Percentiles rank a stretch among this genome's conserved stretches.
Evolutionary conservation across 2,329 filamentous ascomycete species (phyloP).

Genomic region (Clathrospora elynae): DNA sequence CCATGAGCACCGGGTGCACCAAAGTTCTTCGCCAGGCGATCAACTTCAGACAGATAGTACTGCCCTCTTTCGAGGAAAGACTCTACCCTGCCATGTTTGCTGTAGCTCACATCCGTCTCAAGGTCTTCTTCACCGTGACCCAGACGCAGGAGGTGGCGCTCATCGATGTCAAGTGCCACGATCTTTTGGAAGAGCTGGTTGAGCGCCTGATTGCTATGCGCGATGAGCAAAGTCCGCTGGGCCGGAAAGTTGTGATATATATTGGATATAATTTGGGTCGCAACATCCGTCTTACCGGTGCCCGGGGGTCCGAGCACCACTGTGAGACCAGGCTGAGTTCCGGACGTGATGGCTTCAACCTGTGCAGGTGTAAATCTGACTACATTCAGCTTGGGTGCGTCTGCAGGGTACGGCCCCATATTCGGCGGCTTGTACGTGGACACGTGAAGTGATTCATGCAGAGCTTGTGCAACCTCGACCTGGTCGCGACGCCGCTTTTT

Average conservation of each 20-base stretch:
- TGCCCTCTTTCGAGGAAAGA: slow-evolving; percentile 90
- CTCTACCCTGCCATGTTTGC: slow-evolving; percentile 92
- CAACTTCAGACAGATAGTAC: slow-evolving; percentile 79
- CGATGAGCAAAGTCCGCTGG: slow-evolving; percentile 88
- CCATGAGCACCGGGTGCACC: slow-evolving; percentile 91
- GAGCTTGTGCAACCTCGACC: slow-evolving; percentile 65
- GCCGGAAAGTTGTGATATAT: slow-evolving; percentile 97
- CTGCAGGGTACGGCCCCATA: slow-evolving; percentile 84
- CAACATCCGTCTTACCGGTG: slow-evolving; percentile 98
- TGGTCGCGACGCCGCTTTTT: slow-evolving; percentile 87
- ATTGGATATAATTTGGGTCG: slow-evolving; percentile 97
- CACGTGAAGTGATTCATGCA: slow-evolving; percentile 70
- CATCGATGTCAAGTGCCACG: slow-evolving; percentile 92
- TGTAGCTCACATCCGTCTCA: slow-evolving; percentile 82
- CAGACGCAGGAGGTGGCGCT: slow-evolving; percentile 86
- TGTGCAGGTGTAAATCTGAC: slow-evolving; percentile 91
- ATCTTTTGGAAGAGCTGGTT: slow-evolving; percentile 99
- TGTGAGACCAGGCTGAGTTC: slow-evolving; percentile 90
- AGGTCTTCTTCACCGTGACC: slow-evolving; percentile 96
- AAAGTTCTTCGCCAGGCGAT: slow-evolving; percentile 82
- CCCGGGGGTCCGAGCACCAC: slow-evolving; percentile 94
- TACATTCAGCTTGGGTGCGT: slow-evolving; percentile 78
- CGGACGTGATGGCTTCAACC: slow-evolving; percentile 89
- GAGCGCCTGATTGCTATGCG: slow-evolving; percentile 95
- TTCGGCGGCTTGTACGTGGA: slow-evolving; percentile 90